Evolutionary conservation across 1,139 yeast species (phyloP), one percentile per base, ranked within the genome.

Genomic region (Blastobotrys ciferrii): DNA sequence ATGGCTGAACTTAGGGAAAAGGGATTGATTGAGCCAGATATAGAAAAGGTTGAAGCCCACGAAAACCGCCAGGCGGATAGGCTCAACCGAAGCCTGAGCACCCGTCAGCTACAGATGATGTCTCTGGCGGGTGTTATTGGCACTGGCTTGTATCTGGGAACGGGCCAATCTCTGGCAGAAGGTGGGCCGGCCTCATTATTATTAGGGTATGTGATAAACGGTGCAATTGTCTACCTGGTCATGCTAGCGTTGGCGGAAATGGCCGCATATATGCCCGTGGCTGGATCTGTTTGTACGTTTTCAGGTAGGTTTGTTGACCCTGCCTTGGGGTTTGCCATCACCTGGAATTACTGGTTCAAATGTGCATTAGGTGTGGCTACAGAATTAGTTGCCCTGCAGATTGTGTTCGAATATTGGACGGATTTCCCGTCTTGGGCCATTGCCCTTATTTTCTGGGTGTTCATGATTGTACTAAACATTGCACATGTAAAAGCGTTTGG

Each of bases 211-310:
- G 43, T 67, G 17, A 66, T 79, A 37, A 72, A 77, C 53, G 82
- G 82, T 1, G 43, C 72, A 2, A 62, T 78, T 33, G 82, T 79
- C 7, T 80, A 76, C 51, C 64, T 76, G 50, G 77, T 82, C 23
- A 76, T 81, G 80, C 63, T 79, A 44, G 65, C 77, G 25, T 66
- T 81, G 43, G 87, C 86, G 17, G 87, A 81, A 60, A 80, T 82
- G 84, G 70, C 82, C 11, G 78, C 83, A 0, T 75, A 72, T 49
- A 72, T 73, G 66, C 87, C 83, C 51, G 71, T 76, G 55, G 71
- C 82, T 4, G 87, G 86, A 2, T 78, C 84, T 1, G 81, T 82
- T 59, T 75, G 84, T 45, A 70, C 81, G 0, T 81, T 75, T 58
- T 81, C 85, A 7, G 70, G 72, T 40, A 70, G 82, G 47, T 82